Base-by-base conservation (phyloP, 129 eudicot species). In the Flaveria brownii region DNA sequence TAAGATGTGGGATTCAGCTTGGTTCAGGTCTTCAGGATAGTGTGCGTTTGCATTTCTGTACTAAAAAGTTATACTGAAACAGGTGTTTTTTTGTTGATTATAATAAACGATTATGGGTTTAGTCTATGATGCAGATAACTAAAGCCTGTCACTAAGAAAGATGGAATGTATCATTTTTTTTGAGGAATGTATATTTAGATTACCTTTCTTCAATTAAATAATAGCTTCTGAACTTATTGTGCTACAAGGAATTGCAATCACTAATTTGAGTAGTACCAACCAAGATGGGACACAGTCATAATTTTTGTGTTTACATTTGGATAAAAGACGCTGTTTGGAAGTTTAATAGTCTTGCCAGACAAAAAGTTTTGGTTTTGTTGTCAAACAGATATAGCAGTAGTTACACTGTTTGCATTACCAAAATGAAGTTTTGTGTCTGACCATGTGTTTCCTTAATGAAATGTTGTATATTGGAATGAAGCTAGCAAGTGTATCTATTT, bases 201-300 rank as follows among this genome's bases (percentile, higher is more conserved):
- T 36, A 11, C 64, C 64, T 1, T 5, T 33, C 11, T 59, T 23
- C 1, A 10, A 59, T 2, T 15, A 22, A 56, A 23, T 23, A 3
- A 23, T 23, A 3, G 36, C 36, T 59, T 59, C 39, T 23, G 28
- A 59, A 22, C 8, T 50, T 50, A 1, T 50, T 50, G 2, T 50
- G 2, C 17, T 50, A n/a, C 55, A 50, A 50, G 55, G 55, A 50
- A 50, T 1, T 50, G 55, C 7, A 3, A 12, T 14, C 7, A 14
- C 18, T 50, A 50, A 50, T n/a, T 14, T 50, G 18, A 50, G 18
- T 50, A 50, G 55, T 50, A 50, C 55, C 55, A 50, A 50, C 55
- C 55, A 59, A 59, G 36, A 23, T 59, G n/a, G 39, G 65, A 59
- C 65, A 59, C 65, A n/a, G 25, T 22, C 64, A 20, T 57, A 61